phyloP scores from a whole-genome alignment of 495 filamentous ascomycete species.

The Hyphodiscus hymeniophilus region DNA sequence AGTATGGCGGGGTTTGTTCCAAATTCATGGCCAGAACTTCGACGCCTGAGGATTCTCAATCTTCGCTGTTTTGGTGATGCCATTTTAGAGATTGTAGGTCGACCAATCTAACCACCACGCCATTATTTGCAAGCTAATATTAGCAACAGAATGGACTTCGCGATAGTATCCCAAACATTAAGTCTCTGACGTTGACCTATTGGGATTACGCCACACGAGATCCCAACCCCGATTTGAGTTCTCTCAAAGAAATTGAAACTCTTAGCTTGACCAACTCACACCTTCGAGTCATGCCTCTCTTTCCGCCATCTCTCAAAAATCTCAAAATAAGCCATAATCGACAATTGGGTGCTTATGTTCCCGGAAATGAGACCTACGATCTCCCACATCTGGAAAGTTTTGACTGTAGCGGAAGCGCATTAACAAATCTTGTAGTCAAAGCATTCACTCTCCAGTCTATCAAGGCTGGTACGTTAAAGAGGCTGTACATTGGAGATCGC shows the following conservation, averaged over 20 bases:
- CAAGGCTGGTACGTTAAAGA: constrained; percentile 10
- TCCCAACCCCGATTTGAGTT: not conserved
- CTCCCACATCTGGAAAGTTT: constrained; percentile 22
- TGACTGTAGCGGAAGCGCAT: not conserved
- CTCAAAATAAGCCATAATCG: constrained; percentile 11
- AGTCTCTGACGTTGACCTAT: constrained; percentile 1
- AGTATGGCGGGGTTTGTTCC: not conserved
- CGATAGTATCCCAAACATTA: constrained; percentile 8
- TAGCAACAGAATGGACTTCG: constrained; percentile 6
- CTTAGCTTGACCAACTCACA: constrained; percentile 5
- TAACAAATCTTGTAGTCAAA: constrained; percentile 2
- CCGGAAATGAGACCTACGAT: not conserved
- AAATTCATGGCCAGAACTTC: constrained; percentile 7
- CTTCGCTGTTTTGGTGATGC: not conserved
- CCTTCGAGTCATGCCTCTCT: not conserved
- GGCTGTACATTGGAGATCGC: constrained; percentile 11
- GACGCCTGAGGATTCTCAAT: constrained; percentile 5
- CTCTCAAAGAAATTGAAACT: constrained; percentile 9
- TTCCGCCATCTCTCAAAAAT: constrained; percentile 13
- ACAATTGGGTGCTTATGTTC: not conserved
- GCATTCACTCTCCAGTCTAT: constrained; percentile 8
- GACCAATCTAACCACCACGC: not conserved
- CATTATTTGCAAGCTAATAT: not conserved
- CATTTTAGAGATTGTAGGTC: constrained; percentile 12
- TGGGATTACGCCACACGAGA: constrained; percentile 2